Base-by-base conservation (phyloP, 2,329 filamentous ascomycete genomes). In the Sporothrix curviconia region DNA sequence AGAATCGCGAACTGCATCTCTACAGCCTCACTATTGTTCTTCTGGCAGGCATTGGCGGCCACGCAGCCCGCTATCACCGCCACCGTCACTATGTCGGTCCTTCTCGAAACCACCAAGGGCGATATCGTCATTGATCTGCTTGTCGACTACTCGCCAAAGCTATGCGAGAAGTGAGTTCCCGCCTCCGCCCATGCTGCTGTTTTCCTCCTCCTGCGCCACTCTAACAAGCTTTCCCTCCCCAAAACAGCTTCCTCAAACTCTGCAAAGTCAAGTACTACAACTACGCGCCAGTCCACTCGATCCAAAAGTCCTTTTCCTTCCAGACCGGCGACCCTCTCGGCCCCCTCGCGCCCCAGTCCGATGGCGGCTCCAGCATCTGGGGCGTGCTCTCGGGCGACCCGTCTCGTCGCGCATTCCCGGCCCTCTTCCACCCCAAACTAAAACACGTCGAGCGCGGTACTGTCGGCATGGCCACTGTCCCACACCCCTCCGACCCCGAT, bases 211-310 rank as follows among this genome's bases (percentile, higher is more conserved):
- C 7, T 25, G 7, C 4, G 0, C 7, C 4, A 9, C n/a, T 15
- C 53, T 19, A 28, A 49, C 30, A 2, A 67, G 76, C 77, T 78
- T 76, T n/a, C n/a, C n/a, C n/a, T n/a, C n/a, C n/a, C n/a, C n/a
- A n/a, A n/a, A n/a, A n/a, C 72, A 95, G 90, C 80, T 97, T 99
- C 72, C 78, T 99, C 58, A 97, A 99, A 80, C 89, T 99, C 66
- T 96, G 94, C 83, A 97, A 97, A 76, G 79, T 91, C 74, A 99
- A 96, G 77, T 99, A 97, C 76, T 99, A 96, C 84, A 97, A 97
- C 77, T 97, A 95, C 72, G 86, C 91, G 6, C 94, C 92, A 25
- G 77, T 97, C 56, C 90, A 96, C 75, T 91, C 87, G 64, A 83
- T 99, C 37, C 94, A 96, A 69, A 94, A 92, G 71, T 85, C 90